Evolutionary conservation across 1,139 yeast genomes (phyloP), one percentile per base, ranked within the genome.

Genomic region (Lodderomyces metapsilosis): DNA sequence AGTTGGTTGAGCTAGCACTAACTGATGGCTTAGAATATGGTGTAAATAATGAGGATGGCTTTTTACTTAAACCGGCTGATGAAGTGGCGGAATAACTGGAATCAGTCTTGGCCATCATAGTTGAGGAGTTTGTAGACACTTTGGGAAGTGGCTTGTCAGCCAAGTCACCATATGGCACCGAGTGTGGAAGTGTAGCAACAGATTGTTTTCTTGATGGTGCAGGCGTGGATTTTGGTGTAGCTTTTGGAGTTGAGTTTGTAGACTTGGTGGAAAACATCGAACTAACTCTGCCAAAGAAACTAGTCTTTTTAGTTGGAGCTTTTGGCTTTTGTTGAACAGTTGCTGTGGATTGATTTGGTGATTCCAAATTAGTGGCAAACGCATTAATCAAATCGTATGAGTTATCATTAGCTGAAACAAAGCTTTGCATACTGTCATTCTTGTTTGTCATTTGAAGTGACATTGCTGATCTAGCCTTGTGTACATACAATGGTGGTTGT

Each of bases 391-490:
- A 12, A 16, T 36, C 38, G 13, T 17, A 37, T 10, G 34, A n/a
- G 22, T 37, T 39, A 34, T 41, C 38, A 24, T 24, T 38, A n/a
- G 42, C 34, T 8, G 23, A 28, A 17, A 37, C 40, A 37, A 37
- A 37, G 25, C 25, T 15, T 30, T 37, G 40, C 23, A 34, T 15
- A 9, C 35, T 30, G 12, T 20, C 32, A 30, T 28, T 30, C 13
- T 39, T 37, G 8, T 37, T 40, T 28, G 43, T 20, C 16, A 47
- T 24, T 28, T 23, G 12, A 22, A 33, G 30, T 32, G 47, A 37
- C 5, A 36, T 23, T 6, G 50, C 13, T 27, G 44, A 31, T 21
- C 28, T 21, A 22, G 40, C 17, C 18, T 28, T 30, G n/a, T 18
- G 18, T 15, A 31, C 18, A 22, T 37, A 37, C 36, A 37, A 21